Conservation (phyloP, 805 yeast species). For the Kazachstania kunashirensis region DNA sequence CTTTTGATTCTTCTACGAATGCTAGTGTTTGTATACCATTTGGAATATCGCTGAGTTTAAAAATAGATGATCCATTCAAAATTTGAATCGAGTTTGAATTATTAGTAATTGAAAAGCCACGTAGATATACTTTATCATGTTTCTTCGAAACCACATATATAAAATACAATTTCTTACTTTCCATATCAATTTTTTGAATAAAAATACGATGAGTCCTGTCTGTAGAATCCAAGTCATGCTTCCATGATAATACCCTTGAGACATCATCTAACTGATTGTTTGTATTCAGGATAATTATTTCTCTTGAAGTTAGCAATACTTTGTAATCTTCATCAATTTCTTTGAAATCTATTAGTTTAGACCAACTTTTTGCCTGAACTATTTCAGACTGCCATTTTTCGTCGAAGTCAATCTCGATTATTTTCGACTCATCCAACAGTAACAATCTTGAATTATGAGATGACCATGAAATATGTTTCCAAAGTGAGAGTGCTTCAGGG, state of each 20-base stretch:
- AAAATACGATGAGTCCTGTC: constrained; percentile 46
- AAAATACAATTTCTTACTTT: constrained; percentile 6
- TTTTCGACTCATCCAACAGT: constrained; percentile 36
- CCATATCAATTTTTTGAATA: constrained; percentile 18
- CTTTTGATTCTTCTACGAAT: constrained; percentile 1
- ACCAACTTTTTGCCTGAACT: constrained; percentile 45
- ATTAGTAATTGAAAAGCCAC: constrained; percentile 7
- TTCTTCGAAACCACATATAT: constrained; percentile 15
- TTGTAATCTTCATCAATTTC: constrained; percentile 31
- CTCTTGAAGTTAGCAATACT: constrained; percentile 57
- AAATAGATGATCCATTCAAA: constrained; percentile 9
- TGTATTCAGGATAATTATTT: constrained; percentile 44
- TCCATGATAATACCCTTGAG: constrained; percentile 57
- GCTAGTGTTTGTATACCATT: constrained; percentile 9
- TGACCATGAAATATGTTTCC: constrained; percentile 45
- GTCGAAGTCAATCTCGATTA: constrained; percentile 29
- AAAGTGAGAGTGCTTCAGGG: constrained; percentile 44
- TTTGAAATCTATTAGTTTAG: constrained; percentile 38
- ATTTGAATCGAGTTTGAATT: constrained; percentile 10
- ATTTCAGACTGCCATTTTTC: constrained; percentile 28
- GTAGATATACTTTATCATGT: constrained; percentile 14
- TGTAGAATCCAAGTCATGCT: constrained; percentile 46
- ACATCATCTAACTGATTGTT: constrained; percentile 26
- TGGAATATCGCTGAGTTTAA: constrained; percentile 9
- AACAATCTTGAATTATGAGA: constrained; percentile 24